A percentile compares a stretch with the other conserved stretches of the same genome.
phyloP scores from a whole-genome alignment of 2,329 filamentous ascomycete genomes.

The Tolypocladium cylindrosporum region DNA sequence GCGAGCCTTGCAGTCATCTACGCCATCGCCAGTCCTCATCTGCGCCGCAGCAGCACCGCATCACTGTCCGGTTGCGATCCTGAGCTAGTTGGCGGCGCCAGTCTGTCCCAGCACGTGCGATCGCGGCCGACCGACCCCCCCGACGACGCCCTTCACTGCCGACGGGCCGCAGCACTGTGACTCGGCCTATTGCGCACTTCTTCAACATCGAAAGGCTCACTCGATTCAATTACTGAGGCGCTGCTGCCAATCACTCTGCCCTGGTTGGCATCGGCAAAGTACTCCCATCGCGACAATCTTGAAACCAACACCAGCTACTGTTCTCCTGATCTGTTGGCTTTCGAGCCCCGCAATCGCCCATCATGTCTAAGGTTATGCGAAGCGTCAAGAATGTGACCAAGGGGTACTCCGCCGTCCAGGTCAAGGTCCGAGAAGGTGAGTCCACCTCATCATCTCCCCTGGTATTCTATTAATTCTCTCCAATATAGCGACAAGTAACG shows the following conservation, averaged over 20 bases:
- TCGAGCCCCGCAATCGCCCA: constrained; percentile 17
- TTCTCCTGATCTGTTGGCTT: background rate
- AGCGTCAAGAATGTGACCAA: constrained; percentile 99
- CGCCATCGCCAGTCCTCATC: background rate
- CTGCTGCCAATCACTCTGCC: background rate
- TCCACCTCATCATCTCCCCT: background rate
- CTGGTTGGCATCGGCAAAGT: background rate
- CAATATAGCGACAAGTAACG: constrained; percentile 82
- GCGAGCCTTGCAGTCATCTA: background rate
- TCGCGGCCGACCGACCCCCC: background rate
- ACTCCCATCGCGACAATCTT: background rate
- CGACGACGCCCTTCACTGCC: background rate
- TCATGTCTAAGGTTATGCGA: constrained; percentile 94
- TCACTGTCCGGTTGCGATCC: background rate
- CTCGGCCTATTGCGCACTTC: background rate
- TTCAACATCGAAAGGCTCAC: background rate
- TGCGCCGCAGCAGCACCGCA: background rate
- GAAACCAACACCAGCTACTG: background rate
- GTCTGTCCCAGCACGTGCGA: background rate
- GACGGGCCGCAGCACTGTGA: background rate
- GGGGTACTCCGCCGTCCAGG: constrained; percentile 91
- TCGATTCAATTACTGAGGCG: background rate
- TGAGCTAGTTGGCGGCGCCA: background rate
- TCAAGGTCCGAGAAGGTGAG: constrained; percentile 96
- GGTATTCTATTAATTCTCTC: background rate